These are phyloP conservation scores for Zelopaecilomyces penicillatus DNA, from an alignment of 2,329 filamentous ascomycete species.

Conservation along the genomic window DNA sequence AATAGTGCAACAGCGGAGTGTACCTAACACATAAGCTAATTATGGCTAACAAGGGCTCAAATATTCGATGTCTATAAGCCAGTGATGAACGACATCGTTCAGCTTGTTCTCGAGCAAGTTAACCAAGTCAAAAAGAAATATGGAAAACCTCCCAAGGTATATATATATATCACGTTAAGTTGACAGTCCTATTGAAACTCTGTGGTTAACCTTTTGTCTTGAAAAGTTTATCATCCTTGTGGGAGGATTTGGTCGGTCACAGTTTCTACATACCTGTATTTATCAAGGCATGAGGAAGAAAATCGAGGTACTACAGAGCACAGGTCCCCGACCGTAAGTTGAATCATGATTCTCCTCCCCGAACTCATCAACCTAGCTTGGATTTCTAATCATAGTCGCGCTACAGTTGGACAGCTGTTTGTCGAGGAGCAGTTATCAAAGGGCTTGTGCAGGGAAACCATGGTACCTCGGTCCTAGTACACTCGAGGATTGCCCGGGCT, in stretches of 20 bases:
- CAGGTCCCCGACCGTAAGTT: constrained; percentile 25
- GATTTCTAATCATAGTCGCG: background rate
- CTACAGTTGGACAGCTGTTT: constrained; percentile 27
- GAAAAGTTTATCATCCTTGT: constrained; percentile 29
- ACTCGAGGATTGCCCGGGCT: constrained; percentile 17
- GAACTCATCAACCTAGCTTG: background rate
- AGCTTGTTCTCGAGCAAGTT: constrained; percentile 18
- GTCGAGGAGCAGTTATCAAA: constrained; percentile 23
- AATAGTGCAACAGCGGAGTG: too few relatives aligned
- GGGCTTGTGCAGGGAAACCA: constrained; percentile 10
- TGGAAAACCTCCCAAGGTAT: constrained; percentile 17
- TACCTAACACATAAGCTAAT: too few relatives aligned
- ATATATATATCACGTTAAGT: background rate
- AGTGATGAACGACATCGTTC: constrained; percentile 11
- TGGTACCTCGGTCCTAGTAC: constrained; percentile 4
- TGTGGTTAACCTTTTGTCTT: background rate
- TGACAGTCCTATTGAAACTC: background rate
- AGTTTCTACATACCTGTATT: constrained; percentile 19
- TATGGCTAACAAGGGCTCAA: constrained; percentile 9
- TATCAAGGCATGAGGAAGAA: background rate
- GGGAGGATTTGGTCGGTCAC: constrained; percentile 29
- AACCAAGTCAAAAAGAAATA: constrained; percentile 11
- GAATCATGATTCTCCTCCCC: background rate
- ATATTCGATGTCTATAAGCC: constrained; percentile 17
- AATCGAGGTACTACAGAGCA: constrained; percentile 21